Evolutionary conservation across 768 basidiomycete species (phyloP), one percentile per base, ranked within the genome.

Genomic region (Podaxis carcinomalis): DNA sequence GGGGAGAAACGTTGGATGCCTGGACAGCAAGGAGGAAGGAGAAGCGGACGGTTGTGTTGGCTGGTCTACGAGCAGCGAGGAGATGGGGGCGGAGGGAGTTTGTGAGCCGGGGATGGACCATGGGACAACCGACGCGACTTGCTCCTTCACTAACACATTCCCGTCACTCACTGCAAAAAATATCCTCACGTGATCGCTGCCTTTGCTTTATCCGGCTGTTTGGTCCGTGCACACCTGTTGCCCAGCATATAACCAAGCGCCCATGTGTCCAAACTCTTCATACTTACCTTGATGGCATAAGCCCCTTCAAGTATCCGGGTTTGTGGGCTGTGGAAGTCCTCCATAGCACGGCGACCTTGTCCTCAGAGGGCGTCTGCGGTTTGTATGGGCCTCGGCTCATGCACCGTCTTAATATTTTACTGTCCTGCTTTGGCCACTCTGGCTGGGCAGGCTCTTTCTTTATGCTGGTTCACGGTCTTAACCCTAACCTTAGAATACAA

Each of bases 321-420:
- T 51, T 64, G 44, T 61, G 58, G 63, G 59, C 59, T 42, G 51
- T 64, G 59, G 55, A 51, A 19, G 55, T 14, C 28, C 59, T 47
- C 51, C 63, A 64, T 64, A 64, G 63, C 63, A 64, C 63, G 63
- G 63, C 63, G 63, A 64, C 63, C 63, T 51, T 64, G 63, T 64
- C 63, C 63, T 28, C 67, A 68, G 66, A 62, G 68, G 61, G 62
- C 40, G 46, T 64, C 54, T 65, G 64, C 65, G 77, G 80, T 72
- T 84, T 83, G 83, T 83, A 80, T 84, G 81, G 70, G 82, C 83
- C 83, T 82, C 79, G 82, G 83, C 78, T 79, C 83, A 85, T 85
- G 85, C 85, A 86, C 81, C 79, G 83, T 86, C 85, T 75, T 67
- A 84, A 86, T 87, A 87, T 86, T 87, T 87, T 79, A 85, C 85